phyloP scores from a whole-genome alignment of 1,139 yeast species.

The Yamadazyma sp. region DNA sequence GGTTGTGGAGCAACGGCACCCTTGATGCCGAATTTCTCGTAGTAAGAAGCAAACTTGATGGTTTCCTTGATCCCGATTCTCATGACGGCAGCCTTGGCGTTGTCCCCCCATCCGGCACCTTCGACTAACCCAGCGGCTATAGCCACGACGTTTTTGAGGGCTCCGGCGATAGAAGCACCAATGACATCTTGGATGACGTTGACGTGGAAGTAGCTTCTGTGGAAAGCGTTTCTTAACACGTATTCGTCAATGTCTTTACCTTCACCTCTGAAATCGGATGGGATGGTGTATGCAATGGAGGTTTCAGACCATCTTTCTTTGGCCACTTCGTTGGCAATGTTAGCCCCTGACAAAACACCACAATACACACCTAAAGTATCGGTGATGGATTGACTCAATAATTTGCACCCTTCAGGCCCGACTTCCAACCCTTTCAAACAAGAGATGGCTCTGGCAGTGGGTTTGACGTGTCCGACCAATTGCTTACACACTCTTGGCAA shows the following conservation, averaged over 20 bases:
- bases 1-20: constrained; percentile 54
- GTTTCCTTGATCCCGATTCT: constrained; percentile 47
- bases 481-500: constrained; percentile 38
- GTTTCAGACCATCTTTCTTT: constrained; percentile 51
- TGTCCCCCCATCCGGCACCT: constrained; percentile 54
- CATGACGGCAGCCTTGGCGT: constrained; percentile 52
- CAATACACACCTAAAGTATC: constrained; percentile 45
- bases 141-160: constrained; percentile 49
- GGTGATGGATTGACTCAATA: constrained; percentile 43
- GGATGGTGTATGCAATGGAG: constrained; percentile 45
- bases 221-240: constrained; percentile 46
- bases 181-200: constrained; percentile 49
- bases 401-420: constrained; percentile 43
- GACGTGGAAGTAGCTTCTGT: constrained; percentile 50
- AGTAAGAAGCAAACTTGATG: constrained; percentile 45
- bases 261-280: constrained; percentile 39
- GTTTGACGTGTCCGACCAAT: constrained; percentile 41
- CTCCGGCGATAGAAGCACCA: constrained; percentile 53
- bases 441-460: constrained; percentile 43
- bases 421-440: constrained; percentile 53
- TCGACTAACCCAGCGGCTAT: constrained; percentile 51
- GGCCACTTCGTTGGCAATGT: constrained; percentile 51
- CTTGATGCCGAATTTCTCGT: constrained; percentile 65
- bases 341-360: constrained; percentile 51
- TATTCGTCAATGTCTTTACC: constrained; percentile 44